Conservation (phyloP, 805 yeast species). For the Zygosaccharomyces lentus region DNA sequence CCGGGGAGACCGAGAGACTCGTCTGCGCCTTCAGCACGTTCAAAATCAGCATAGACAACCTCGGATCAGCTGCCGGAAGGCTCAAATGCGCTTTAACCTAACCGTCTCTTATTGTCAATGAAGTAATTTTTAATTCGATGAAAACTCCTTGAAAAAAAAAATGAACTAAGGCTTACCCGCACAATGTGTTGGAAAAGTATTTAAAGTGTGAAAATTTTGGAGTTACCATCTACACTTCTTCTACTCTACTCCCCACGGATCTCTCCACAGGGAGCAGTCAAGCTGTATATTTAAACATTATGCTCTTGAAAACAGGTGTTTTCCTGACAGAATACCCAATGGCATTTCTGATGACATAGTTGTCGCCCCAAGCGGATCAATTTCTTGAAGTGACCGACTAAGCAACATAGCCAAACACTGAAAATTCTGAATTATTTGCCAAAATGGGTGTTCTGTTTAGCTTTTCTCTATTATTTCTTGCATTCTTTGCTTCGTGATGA, state of each 20-base stretch:
- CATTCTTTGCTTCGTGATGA: constrained; percentile 10
- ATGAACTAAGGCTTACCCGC: constrained; percentile 1
- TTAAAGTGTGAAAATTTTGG: constrained; percentile 4
- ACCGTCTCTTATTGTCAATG: neutral
- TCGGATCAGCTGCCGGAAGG: neutral
- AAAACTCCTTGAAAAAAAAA: constrained; percentile 1
- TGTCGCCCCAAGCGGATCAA: constrained; percentile 42
- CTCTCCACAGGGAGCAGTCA: neutral
- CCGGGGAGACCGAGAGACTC: constrained; percentile 1
- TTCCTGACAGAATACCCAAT: constrained; percentile 5
- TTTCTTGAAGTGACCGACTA: constrained; percentile 28
- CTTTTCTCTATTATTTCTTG: constrained; percentile 3
- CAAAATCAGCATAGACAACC: constrained; percentile 1
- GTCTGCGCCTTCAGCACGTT: constrained; percentile 5
- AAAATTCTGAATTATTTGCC: constrained; percentile 34
- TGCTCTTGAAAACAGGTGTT: constrained; percentile 5
- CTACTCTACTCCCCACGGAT: neutral
- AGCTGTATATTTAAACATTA: neutral
- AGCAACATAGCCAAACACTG: constrained; percentile 38
- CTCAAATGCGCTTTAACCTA: neutral
- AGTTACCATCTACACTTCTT: too few species aligned
- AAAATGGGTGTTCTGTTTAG: constrained; percentile 1
- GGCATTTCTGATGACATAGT: constrained; percentile 33
- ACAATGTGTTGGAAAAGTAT: neutral
- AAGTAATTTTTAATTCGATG: neutral